Evolutionary conservation across 208 protist genomes (phyloP).

Genomic region (Leishmania guyanensis): DNA sequence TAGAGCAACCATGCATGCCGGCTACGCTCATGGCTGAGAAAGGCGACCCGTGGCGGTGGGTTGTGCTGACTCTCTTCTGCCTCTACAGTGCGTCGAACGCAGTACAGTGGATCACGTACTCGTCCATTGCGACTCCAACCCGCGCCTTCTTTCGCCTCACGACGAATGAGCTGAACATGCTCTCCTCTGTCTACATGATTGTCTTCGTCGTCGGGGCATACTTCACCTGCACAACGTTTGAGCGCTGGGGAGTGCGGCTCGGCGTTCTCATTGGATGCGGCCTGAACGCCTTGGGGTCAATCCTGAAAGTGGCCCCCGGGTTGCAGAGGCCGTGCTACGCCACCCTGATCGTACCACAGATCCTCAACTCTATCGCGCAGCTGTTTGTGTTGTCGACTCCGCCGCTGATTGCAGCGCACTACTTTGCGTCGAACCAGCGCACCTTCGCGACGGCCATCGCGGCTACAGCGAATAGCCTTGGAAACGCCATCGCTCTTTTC

Average conservation of each 20-base stretch:
- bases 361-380: conserved; percentile 61
- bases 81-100: conserved; percentile 68
- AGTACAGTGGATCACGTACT: conserved; percentile 80
- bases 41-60: conserved; percentile 55
- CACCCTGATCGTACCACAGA: conserved; percentile 56
- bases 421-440: conserved; percentile 58
- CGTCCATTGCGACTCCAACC: conserved; percentile 45
- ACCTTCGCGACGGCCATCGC: conserved; percentile 70
- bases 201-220: conserved; percentile 61
- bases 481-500: conserved; percentile 66
- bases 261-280: conserved; percentile 54
- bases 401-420: conserved; percentile 69
- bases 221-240: conserved; percentile 74
- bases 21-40: conserved; percentile 10
- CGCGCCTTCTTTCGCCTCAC: conserved; percentile 55
- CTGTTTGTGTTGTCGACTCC: conserved; percentile 79
- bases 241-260: conserved; percentile 65
- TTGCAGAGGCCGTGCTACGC: conserved; percentile 55
- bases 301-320: conserved; percentile 61
- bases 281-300: conserved; percentile 62
- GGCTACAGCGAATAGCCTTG: conserved; percentile 70
- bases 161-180: conserved; percentile 68
- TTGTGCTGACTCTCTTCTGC: conserved; percentile 63
- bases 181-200: conserved; percentile 86
- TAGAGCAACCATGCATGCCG: neutral